Evolutionary conservation across 108 stramenopile genomes (phyloP).

Genomic region (Epithemia pelagica): DNA sequence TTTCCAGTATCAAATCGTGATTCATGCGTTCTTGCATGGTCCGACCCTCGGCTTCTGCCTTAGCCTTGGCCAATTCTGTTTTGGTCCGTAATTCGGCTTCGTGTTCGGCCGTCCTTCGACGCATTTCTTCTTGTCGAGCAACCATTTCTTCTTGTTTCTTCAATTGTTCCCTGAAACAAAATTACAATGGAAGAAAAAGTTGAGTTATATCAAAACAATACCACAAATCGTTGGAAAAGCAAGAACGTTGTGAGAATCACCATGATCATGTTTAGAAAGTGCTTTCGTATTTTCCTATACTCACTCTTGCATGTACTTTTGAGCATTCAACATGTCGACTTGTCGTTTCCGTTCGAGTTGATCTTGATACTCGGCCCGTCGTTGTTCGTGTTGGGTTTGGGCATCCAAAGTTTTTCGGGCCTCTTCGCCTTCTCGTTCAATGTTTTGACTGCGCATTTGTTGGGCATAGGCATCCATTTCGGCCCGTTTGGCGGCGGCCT

Average conservation of each 20-base stretch:
- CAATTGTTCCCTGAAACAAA: slow-evolving; percentile 81
- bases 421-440: slow-evolving; percentile 91
- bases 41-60: slow-evolving; percentile 92
- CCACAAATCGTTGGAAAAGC: too few relatives aligned
- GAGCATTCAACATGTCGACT: slow-evolving; percentile 94
- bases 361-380: slow-evolving; percentile 85
- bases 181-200: too few relatives aligned
- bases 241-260: background rate
- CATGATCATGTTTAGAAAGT: background rate
- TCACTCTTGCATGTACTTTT: slow-evolving; percentile 94
- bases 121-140: slow-evolving; percentile 91
- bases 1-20: slow-evolving; percentile 92
- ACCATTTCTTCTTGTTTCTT: slow-evolving; percentile 96
- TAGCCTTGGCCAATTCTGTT: slow-evolving; percentile 84
- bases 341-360: slow-evolving; percentile 94
- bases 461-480: slow-evolving; percentile 90
- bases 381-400: slow-evolving; percentile 91
- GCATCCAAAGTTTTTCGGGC: slow-evolving; percentile 90
- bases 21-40: slow-evolving; percentile 94
- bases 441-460: slow-evolving; percentile 78
- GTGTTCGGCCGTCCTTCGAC: slow-evolving; percentile 94
- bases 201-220: slow-evolving; percentile 1
- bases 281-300: slow-evolving; percentile 11
- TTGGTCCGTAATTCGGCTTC: slow-evolving; percentile 90
- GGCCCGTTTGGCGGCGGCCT: slow-evolving; percentile 74